Evolutionary conservation across 2,329 filamentous ascomycete genomes (phyloP), one percentile per base, ranked within the genome.

Genomic region (Cladophialophora immunda): DNA sequence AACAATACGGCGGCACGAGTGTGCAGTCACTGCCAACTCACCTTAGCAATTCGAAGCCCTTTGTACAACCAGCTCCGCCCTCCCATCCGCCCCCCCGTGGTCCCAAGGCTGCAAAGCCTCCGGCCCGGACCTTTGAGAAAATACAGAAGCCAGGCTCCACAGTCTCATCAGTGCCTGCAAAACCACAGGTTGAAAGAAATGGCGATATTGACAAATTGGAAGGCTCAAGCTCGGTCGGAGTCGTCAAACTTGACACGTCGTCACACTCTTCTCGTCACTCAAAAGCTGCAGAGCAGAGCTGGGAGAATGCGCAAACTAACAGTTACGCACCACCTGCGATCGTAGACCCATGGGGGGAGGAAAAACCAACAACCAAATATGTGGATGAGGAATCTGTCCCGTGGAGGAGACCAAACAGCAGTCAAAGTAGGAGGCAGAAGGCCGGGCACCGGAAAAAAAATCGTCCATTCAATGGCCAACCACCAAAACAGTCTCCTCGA

Each of bases 171-270:
- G 25, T n/a, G 50, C 17, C 47, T 8, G n/a, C 36, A 22, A 58
- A 56, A 11, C 13, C 32, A 25, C 29, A 52, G 29, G 41, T 17
- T n/a, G 55, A 62, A 25, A n/a, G 19, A 13, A 68, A 66, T 47
- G 52, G 67, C 60, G 58, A 55, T 11, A 25, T 53, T 7, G 29
- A 54, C 15, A 57, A 61, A 25, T 13, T 29, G 7, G 60, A 64
- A 9, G 57, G 61, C 13, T 30, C 52, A 15, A 64, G 56, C 13
- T 53, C 41, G 9, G 56, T 57, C 17, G 64, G 53, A 15, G 63
- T 68, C n/a, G 64, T 68, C 15, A 68, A 68, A 45, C 64, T 68
- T 2, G 56, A 68, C 22, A 58, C 52, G 19, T 68, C 65, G 9
- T 52, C 59, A 45, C 67, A 68, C 45, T 64, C 67, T 29, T 68